phyloP scores from a whole-genome alignment of 2,329 filamentous ascomycete genomes.

The Neophaeococcomyces mojaviensis region DNA sequence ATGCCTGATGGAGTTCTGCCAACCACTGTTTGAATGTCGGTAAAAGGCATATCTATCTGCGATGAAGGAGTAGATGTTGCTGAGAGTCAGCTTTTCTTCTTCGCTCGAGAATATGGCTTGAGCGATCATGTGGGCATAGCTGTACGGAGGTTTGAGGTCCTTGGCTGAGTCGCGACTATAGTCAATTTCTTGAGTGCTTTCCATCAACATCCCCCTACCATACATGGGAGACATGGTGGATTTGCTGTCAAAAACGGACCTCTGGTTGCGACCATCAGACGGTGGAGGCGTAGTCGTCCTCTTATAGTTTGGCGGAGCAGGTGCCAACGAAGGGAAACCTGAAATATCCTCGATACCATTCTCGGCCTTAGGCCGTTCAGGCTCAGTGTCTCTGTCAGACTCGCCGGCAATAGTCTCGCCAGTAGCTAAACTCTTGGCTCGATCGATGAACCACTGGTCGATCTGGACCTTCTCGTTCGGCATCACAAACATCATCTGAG shows the following conservation, averaged over 20 bases:
- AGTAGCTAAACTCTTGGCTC: constrained; percentile 46
- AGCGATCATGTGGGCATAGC: constrained; percentile 93
- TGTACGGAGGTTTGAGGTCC: constrained; percentile 91
- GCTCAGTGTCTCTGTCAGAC: constrained; percentile 31
- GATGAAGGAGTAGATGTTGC: constrained; percentile 91
- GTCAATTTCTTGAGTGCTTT: constrained; percentile 46
- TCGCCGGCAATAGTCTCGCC: constrained; percentile 34
- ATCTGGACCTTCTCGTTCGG: constrained; percentile 67
- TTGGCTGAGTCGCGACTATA: constrained; percentile 72
- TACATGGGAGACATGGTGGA: constrained; percentile 42
- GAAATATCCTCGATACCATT: constrained; percentile 5
- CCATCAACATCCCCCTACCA: constrained; percentile 46
- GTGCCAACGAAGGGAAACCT: constrained; percentile 29
- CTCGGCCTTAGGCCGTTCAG: constrained; percentile 11
- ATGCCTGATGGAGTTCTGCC: constrained; percentile 98
- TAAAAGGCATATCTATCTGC: constrained; percentile 90
- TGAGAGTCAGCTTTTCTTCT: constrained; percentile 82
- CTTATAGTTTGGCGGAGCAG: constrained; percentile 37
- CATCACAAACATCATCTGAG: constrained; percentile 99
- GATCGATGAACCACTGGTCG: constrained; percentile 60
- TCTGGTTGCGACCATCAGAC: constrained; percentile 23
- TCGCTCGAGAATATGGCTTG: constrained; percentile 84
- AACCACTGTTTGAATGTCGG: constrained; percentile 73
- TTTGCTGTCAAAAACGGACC: constrained; percentile 28
- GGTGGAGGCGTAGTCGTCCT: constrained; percentile 29